phyloP scores from a whole-genome alignment of 345 rosid genomes.

The Linum usitatissimum region DNA sequence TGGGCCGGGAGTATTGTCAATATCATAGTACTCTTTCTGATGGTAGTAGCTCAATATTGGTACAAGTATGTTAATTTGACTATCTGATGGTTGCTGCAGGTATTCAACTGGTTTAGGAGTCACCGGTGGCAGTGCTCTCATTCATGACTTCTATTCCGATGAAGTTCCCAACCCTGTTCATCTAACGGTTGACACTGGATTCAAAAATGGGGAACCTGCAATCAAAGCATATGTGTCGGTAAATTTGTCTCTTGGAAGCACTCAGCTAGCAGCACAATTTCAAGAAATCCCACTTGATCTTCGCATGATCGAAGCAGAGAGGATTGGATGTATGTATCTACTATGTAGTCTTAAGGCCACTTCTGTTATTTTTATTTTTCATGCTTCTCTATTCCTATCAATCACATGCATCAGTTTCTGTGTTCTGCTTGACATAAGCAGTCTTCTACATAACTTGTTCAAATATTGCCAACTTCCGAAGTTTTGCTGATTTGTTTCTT shows the following conservation, averaged over 20 bases:
- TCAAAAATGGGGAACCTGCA: slow-evolving; percentile 61
- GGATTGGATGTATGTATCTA: slow-evolving; percentile 72
- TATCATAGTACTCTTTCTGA: not conserved
- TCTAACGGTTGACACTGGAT: slow-evolving; percentile 78
- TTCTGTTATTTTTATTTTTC: not conserved
- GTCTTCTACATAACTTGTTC: too few relatives aligned
- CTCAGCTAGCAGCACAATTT: slow-evolving; percentile 81
- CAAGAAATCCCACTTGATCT: slow-evolving; percentile 96
- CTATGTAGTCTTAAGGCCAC: not conserved
- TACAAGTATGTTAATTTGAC: not conserved
- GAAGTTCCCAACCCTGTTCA: slow-evolving; percentile 87
- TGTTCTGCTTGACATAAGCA: too few relatives aligned
- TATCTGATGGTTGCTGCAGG: slow-evolving; percentile 28
- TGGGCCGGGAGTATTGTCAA: not conserved
- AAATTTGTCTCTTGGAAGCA: slow-evolving; percentile 73
- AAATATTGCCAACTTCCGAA: too few relatives aligned
- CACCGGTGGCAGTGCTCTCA: slow-evolving; percentile 77
- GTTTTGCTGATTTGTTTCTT: not conserved
- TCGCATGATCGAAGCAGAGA: slow-evolving; percentile 88
- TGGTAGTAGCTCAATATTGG: not conserved
- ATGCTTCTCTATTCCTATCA: too few relatives aligned
- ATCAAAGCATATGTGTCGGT: slow-evolving; percentile 74
- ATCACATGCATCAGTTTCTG: too few relatives aligned
- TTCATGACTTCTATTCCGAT: slow-evolving; percentile 86
- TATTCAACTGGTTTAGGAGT: slow-evolving; percentile 92